Percentiles rank a stretch among this genome's conserved stretches.
Evolutionary conservation across 1,284 basidiomycete species (phyloP).

Genomic region (Neonothopanus nambi): DNA sequence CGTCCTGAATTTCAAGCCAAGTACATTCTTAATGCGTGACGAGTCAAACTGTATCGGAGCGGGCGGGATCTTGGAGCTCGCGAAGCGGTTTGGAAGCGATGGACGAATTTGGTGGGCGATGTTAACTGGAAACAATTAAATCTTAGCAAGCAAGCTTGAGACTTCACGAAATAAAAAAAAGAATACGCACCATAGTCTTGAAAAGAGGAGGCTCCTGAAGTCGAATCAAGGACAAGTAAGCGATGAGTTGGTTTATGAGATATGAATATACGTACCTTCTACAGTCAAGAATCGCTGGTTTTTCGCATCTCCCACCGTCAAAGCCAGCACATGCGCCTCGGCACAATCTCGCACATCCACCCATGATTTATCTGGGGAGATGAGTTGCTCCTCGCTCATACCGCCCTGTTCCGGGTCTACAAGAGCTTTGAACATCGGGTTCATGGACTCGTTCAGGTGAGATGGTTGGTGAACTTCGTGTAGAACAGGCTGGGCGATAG

Average conservation of each 20-base stretch:
- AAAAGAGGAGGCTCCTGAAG: no score
- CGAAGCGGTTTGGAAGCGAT: no score
- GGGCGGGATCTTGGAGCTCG: no score
- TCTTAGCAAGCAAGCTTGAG: no score
- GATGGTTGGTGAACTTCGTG: background rate
- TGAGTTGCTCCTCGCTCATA: background rate
- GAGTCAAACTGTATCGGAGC: no score
- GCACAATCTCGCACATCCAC: slow-evolving; percentile 15
- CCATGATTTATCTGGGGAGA: slow-evolving; percentile 3
- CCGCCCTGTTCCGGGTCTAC: background rate
- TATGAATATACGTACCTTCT: background rate
- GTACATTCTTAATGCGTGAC: slow-evolving; percentile 32
- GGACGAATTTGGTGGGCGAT: no score
- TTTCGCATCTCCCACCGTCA: background rate
- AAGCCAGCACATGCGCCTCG: slow-evolving; percentile 3
- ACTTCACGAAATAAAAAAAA: no score
- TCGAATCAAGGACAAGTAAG: no score
- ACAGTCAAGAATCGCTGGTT: background rate
- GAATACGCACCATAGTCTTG: no score
- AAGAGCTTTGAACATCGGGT: background rate
- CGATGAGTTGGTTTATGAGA: no score
- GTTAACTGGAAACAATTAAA: no score
- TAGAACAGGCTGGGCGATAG: background rate
- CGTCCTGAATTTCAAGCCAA: slow-evolving; percentile 34
- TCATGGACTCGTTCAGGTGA: slow-evolving; percentile 1